Evolutionary conservation across 306 rosid genomes (phyloP), one percentile per base, ranked within the genome.

Genomic region (Boehmeria nivea): DNA sequence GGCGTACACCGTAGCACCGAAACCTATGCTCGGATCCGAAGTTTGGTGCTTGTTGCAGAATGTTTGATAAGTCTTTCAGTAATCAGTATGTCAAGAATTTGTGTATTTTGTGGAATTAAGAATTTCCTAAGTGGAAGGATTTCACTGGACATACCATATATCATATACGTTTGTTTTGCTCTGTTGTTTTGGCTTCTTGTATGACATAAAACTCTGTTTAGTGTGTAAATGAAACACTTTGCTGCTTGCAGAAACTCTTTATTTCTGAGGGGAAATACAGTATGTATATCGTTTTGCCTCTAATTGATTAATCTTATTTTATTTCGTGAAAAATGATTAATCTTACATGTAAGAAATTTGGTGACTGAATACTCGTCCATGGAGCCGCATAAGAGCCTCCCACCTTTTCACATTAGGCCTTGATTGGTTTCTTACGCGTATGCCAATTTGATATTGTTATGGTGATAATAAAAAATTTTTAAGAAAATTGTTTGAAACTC

Each of bases 191-290:
- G 13, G 31, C 65, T 24, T 68, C 49, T 45, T 73, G 80, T 58
- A 42, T 49, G 73, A 43, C 33, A n/a, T n/a, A 63, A 72, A 54
- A 73, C 60, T 78, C 71, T 52, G 65, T 67, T 67, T 66, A 59
- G 68, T 71, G 75, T 71, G 74, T 80, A 76, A 76, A 86, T 65
- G 63, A 63, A 61, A 57, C 19, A 57, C 36, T 59, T 69, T 69
- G 60, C 68, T 68, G 80, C 66, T 80, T 28, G 63, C 54, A n/a
- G n/a, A n/a, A n/a, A n/a, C n/a, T n/a, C n/a, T n/a, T n/a, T n/a
- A 5, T 27, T 17, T 59, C 43, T 44, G 22, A 38, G 12, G 43
- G 18, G 43, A 66, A 57, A 51, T 38, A 51, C 6, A 27, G 43
- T 49, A n/a, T 48, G 18, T 7, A 47, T 12, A 50, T 36, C 11